A percentile compares a stretch with the other conserved stretches of the same genome.
Conservation (phyloP, 306 rosid genomes). For the Vigna unguiculata region DNA sequence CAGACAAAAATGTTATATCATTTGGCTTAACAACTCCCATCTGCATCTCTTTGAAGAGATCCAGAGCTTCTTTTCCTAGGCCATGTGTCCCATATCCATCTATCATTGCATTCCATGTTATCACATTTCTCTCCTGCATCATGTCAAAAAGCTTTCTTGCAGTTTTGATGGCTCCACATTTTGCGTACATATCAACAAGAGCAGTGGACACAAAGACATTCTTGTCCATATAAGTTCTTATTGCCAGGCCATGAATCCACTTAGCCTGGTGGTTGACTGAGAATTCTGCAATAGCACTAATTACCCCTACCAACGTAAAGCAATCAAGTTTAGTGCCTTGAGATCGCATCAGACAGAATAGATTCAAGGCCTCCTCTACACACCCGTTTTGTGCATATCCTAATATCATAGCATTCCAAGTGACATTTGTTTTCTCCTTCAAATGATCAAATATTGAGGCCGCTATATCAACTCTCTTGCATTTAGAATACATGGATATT, state of each 20-base stretch:
- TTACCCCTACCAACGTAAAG: slow-evolving; percentile 84
- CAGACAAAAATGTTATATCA: slow-evolving; percentile 68
- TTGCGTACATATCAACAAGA: slow-evolving; percentile 83
- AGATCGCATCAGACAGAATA: slow-evolving; percentile 72
- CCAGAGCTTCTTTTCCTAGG: slow-evolving; percentile 65
- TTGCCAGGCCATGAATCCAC: slow-evolving; percentile 91
- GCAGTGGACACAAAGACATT: slow-evolving; percentile 79
- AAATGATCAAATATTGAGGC: slow-evolving; percentile 61
- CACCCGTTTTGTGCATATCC: slow-evolving; percentile 87
- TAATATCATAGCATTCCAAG: slow-evolving; percentile 96
- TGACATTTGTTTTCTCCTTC: slow-evolving; percentile 66
- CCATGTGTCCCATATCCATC: slow-evolving; percentile 95
- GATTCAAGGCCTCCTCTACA: slow-evolving; percentile 65
- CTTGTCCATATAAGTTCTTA: slow-evolving; percentile 67
- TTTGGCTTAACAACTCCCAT: slow-evolving; percentile 65
- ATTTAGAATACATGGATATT: slow-evolving; percentile 90
- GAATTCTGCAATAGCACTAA: slow-evolving; percentile 79
- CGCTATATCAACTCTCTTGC: slow-evolving; percentile 78
- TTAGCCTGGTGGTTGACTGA: slow-evolving; percentile 80
- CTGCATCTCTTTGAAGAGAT: slow-evolving; percentile 70
- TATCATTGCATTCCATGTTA: slow-evolving; percentile 92
- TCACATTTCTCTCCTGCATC: slow-evolving; percentile 77
- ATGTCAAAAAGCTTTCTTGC: slow-evolving; percentile 75
- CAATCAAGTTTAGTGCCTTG: slow-evolving; percentile 70
- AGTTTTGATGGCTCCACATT: slow-evolving; percentile 74